Conservation (phyloP, 1,284 basidiomycete species). For the Cutaneotrichosporon sp. region DNA sequence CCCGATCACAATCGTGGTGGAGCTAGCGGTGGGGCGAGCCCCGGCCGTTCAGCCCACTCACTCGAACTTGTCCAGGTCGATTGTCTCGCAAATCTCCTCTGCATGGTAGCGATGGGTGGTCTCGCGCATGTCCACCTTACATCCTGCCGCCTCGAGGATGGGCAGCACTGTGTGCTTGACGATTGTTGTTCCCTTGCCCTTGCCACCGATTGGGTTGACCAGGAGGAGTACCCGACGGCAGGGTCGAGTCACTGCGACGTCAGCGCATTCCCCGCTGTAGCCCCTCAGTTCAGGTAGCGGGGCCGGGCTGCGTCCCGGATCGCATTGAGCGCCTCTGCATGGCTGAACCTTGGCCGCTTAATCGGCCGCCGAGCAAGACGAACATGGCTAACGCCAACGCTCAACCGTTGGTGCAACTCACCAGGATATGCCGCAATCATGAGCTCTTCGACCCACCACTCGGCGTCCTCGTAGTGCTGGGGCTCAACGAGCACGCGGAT, state of each 20-base stretch:
- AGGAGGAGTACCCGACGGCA: slow-evolving; percentile 61
- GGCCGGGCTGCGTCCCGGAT: too few relatives aligned
- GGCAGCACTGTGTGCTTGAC: slow-evolving; percentile 70
- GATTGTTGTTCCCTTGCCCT: slow-evolving; percentile 65
- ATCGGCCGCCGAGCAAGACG: background rate
- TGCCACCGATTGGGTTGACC: slow-evolving; percentile 83
- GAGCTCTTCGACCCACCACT: slow-evolving; percentile 57
- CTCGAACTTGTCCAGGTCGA: slow-evolving; percentile 62
- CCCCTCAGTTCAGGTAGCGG: background rate
- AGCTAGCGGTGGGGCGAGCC: too few relatives aligned
- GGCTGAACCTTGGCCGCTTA: background rate
- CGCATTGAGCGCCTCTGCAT: too few relatives aligned
- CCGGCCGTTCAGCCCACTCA: too few relatives aligned
- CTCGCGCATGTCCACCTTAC: slow-evolving; percentile 62
- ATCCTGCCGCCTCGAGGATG: slow-evolving; percentile 71
- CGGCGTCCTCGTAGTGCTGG: slow-evolving; percentile 41
- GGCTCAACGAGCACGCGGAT: slow-evolving; percentile 43
- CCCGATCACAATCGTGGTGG: too few relatives aligned
- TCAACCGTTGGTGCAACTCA: slow-evolving; percentile 30
- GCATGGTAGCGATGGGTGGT: slow-evolving; percentile 73
- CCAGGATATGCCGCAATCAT: slow-evolving; percentile 63
- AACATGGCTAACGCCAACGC: background rate
- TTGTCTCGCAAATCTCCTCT: slow-evolving; percentile 59
- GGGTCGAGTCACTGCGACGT: slow-evolving; percentile 48
- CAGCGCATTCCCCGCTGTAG: background rate